phyloP scores from a whole-genome alignment of 805 yeast species.

The Wickerhamia fluorescens region DNA sequence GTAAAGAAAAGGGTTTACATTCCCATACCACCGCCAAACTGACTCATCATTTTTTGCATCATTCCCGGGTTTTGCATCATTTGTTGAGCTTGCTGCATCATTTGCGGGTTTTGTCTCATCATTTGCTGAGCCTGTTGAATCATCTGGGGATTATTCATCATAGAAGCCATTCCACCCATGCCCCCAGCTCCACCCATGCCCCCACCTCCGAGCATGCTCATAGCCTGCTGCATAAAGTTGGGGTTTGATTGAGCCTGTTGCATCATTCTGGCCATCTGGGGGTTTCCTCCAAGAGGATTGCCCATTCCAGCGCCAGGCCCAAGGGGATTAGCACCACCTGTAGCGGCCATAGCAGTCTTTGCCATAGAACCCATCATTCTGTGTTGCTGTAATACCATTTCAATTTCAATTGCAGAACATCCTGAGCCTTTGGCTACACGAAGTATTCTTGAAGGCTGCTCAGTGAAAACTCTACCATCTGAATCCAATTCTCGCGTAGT shows the following conservation, averaged over 20 bases:
- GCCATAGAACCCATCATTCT: constrained; percentile 95
- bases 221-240: constrained; percentile 53
- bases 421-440: constrained; percentile 95
- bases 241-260: constrained; percentile 48
- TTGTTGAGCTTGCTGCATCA: constrained; percentile 38
- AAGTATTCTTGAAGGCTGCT: constrained; percentile 78
- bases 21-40: constrained; percentile 48
- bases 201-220: constrained; percentile 56
- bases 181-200: constrained; percentile 37
- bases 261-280: constrained; percentile 46
- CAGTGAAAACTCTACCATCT: constrained; percentile 75
- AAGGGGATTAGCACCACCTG: constrained; percentile 21
- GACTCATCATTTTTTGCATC: constrained; percentile 65
- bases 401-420: constrained; percentile 85
- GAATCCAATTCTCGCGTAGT: constrained; percentile 83
- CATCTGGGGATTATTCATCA: constrained; percentile 53
- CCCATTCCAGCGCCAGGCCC: constrained; percentile 10
- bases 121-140: constrained; percentile 41
- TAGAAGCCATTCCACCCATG: constrained; percentile 46
- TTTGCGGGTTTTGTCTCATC: constrained; percentile 38
- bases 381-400: constrained; percentile 84
- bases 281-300: constrained; percentile 20
- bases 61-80: constrained; percentile 54
- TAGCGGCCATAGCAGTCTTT: constrained; percentile 51
- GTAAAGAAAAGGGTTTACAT: too few relatives aligned